These are phyloP conservation scores for Hansenula anomala DNA, from an alignment of 1,139 yeast genomes.

Conservation along the genomic window DNA sequence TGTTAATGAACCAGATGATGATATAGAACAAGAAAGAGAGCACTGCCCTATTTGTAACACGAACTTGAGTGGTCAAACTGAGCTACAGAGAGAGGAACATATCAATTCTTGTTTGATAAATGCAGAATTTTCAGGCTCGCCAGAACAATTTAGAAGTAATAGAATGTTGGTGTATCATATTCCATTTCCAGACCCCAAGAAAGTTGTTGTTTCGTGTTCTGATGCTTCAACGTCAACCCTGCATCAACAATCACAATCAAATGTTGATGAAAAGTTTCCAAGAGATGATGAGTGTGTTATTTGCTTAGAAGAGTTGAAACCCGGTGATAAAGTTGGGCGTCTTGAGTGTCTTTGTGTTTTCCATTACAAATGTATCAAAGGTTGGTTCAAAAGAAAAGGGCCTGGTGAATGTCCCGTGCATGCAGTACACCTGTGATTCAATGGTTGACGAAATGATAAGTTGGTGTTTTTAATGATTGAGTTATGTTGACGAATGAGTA, in stretches of 20 bases:
- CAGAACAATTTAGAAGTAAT: constrained; percentile 47
- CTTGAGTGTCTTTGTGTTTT: constrained; percentile 92
- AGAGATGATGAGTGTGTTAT: constrained; percentile 79
- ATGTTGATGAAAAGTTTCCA: constrained; percentile 23
- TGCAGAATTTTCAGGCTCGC: constrained; percentile 65
- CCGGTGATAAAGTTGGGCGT: constrained; percentile 88
- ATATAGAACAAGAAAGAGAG: constrained; percentile 32
- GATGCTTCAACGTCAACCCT: constrained; percentile 14
- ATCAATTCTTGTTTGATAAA: constrained; percentile 61
- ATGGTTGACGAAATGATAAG: background rate
- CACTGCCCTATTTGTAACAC: constrained; percentile 55
- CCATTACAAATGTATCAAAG: constrained; percentile 84
- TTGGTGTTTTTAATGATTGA: too few relatives aligned
- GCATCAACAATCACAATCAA: constrained; percentile 3
- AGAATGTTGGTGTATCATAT: constrained; percentile 84
- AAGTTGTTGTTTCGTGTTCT: constrained; percentile 17
- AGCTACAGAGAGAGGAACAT: constrained; percentile 57
- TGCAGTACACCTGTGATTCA: constrained; percentile 30
- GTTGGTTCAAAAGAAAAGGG: constrained; percentile 86
- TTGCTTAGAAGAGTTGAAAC: constrained; percentile 81
- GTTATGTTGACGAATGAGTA: too few relatives aligned
- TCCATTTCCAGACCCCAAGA: constrained; percentile 38
- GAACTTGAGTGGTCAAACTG: constrained; percentile 31
- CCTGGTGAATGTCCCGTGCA: constrained; percentile 87
- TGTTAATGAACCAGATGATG: constrained; percentile 16